Evolutionary conservation across 192 early-diverging fungal species (phyloP).

Genomic region (Diversispora epigaea): DNA sequence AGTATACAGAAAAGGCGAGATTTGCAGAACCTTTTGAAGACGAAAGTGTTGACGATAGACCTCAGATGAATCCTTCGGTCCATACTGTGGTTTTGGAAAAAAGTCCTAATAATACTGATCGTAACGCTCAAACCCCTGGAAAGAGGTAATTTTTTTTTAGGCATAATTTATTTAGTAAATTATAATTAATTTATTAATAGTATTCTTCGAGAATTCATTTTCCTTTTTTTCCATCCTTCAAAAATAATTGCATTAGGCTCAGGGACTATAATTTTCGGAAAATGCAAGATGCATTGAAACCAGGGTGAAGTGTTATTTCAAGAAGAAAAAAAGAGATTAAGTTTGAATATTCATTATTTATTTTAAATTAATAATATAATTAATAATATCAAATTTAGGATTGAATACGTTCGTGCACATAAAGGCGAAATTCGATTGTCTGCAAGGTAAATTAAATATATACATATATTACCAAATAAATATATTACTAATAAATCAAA

Average conservation of each 20-base stretch:
- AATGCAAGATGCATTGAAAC: constrained; percentile 27
- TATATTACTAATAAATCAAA: neutral
- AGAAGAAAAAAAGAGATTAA: too few relatives aligned
- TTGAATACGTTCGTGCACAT: constrained; percentile 34
- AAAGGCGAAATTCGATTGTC: constrained; percentile 40
- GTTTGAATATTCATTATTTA: too few relatives aligned
- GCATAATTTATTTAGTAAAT: too few relatives aligned
- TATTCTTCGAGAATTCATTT: neutral
- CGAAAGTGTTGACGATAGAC: too few relatives aligned
- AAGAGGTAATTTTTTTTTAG: constrained; percentile 8
- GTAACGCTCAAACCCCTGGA: neutral
- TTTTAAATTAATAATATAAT: neutral
- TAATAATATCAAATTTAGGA: constrained; percentile 1
- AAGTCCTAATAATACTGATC: neutral
- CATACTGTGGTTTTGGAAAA: neutral
- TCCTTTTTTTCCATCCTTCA: neutral
- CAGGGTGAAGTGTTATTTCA: constrained; percentile 31
- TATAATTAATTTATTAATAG: too few relatives aligned
- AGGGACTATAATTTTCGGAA: constrained; percentile 40
- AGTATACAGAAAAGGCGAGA: too few relatives aligned
- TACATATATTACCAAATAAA: neutral
- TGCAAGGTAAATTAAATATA: constrained; percentile 36
- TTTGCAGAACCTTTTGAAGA: too few relatives aligned
- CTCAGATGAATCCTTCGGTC: too few relatives aligned
- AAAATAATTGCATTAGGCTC: neutral